Base-by-base conservation (phyloP, 768 basidiomycete species). In the Mrakia gelida region DNA sequence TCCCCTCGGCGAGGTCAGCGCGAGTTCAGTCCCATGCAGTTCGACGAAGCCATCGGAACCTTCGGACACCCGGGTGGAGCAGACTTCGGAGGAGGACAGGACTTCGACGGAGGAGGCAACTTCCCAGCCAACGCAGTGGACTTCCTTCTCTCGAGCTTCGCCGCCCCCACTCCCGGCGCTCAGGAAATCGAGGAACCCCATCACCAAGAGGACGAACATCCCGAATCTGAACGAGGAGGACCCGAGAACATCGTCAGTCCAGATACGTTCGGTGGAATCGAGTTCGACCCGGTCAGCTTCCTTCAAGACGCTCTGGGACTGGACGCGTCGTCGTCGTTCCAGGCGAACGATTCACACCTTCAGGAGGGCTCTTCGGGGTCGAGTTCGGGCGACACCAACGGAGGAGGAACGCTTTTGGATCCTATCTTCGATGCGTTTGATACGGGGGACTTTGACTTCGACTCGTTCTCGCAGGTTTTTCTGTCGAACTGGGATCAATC, bases 111-210 rank as follows among this genome's bases (percentile, higher is more conserved):
- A n/a, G n/a, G n/a, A n/a, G n/a, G n/a, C n/a, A n/a, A 68, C 67
- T 68, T 68, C 67, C 67, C 67, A 34, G 67, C 67, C 34, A 68
- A 68, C 67, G 67, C 67, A 23, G 67, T 38, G 7, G 67, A 68
- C 38, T 68, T 68, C 38, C 32, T 68, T 3, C 67, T 68, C 45
- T 9, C 45, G 41, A 68, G 43, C 67, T 68, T 68, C 38, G 38
- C 32, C 41, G 67, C 38, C 10, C 67, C 67, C 26, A 68, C 67
- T 18, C 38, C 67, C 23, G 67, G 41, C 34, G 67, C 67, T 23
- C 2, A 41, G 21, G 34, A 38, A 21, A 11, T 38, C 67, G 34
- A 68, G 38, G 38, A 68, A 34, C 32, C 18, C 9, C n/a, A 68
- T 38, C 16, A 7, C 13, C 32, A 21, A 23, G 41, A 23, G 28